Evolutionary conservation across 495 filamentous ascomycete genomes (phyloP).

Genomic region (Daldinia childiae): DNA sequence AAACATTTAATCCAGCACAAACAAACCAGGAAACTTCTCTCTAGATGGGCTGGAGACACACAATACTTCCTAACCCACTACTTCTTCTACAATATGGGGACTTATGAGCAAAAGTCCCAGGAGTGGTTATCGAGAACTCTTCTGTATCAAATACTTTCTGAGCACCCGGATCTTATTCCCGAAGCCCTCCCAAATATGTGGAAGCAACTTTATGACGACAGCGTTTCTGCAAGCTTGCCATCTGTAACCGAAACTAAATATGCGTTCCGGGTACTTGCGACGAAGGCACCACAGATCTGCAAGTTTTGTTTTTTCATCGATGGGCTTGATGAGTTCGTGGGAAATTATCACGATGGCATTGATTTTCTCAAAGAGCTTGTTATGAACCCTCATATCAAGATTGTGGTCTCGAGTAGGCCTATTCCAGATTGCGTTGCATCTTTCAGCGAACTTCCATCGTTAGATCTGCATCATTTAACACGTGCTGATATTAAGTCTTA

Average conservation of each 20-base stretch:
- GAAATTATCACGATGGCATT: slow-evolving; percentile 1
- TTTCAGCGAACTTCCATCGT: slow-evolving; percentile 12
- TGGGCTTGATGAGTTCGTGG: slow-evolving; percentile 20
- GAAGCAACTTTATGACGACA: background rate
- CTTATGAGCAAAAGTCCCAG: slow-evolving; percentile 46
- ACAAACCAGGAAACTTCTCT: background rate
- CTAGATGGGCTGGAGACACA: slow-evolving; percentile 4
- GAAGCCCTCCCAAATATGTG: slow-evolving; percentile 21
- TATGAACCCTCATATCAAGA: background rate
- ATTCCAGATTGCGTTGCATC: slow-evolving; percentile 20
- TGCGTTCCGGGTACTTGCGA: background rate
- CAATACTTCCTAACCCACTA: background rate
- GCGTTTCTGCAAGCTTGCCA: background rate
- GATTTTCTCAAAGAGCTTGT: slow-evolving; percentile 9
- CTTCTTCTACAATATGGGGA: slow-evolving; percentile 53
- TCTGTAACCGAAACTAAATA: background rate
- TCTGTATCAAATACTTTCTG: slow-evolving; percentile 43
- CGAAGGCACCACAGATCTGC: background rate
- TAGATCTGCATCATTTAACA: slow-evolving; percentile 45
- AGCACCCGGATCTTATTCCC: slow-evolving; percentile 2
- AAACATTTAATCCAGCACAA: slow-evolving; percentile 20
- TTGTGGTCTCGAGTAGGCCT: slow-evolving; percentile 30
- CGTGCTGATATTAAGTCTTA: slow-evolving; percentile 40
- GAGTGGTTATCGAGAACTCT: slow-evolving; percentile 47
- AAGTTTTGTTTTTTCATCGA: slow-evolving; percentile 29